These are phyloP conservation scores for Pseudogymnoascus sp. DNA, from an alignment of 2,329 filamentous ascomycete genomes.

Conservation along the genomic window DNA sequence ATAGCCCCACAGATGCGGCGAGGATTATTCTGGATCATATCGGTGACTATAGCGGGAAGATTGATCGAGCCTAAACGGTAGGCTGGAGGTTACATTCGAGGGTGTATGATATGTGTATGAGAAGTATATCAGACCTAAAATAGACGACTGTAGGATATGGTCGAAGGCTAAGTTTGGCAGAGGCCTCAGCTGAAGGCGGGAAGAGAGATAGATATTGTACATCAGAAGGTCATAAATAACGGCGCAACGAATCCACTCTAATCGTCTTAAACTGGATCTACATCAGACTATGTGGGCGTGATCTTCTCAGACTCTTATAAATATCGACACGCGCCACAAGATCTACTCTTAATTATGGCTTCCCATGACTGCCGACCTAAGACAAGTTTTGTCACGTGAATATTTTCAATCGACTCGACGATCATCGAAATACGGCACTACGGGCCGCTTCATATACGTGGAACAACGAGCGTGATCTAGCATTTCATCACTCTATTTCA, in stretches of 20 bases:
- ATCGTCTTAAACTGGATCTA: not conserved
- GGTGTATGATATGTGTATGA: conserved; percentile 3
- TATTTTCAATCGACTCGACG: not conserved
- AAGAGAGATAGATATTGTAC: not conserved
- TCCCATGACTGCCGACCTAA: not conserved
- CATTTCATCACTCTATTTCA: not conserved
- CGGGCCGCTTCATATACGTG: not conserved
- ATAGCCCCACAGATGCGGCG: conserved; percentile 79
- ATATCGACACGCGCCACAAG: not conserved
- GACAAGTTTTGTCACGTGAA: not conserved
- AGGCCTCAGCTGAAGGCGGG: not conserved
- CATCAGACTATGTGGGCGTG: not conserved
- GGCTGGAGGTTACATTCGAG: not conserved
- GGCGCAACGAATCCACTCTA: conserved; percentile 9
- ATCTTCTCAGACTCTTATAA: not conserved
- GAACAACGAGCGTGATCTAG: not conserved
- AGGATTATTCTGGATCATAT: conserved; percentile 81
- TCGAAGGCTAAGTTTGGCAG: not conserved
- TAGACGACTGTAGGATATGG: not conserved
- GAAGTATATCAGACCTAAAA: conserved; percentile 3
- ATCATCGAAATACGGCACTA: not conserved
- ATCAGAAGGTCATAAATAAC: conserved; percentile 6
- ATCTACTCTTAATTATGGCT: not conserved
- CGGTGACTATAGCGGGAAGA: conserved; percentile 56
- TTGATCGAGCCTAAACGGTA: conserved; percentile 8